These are phyloP conservation scores for Excoecaria agallocha DNA, from an alignment of 345 rosid genomes.

Conservation along the genomic window DNA sequence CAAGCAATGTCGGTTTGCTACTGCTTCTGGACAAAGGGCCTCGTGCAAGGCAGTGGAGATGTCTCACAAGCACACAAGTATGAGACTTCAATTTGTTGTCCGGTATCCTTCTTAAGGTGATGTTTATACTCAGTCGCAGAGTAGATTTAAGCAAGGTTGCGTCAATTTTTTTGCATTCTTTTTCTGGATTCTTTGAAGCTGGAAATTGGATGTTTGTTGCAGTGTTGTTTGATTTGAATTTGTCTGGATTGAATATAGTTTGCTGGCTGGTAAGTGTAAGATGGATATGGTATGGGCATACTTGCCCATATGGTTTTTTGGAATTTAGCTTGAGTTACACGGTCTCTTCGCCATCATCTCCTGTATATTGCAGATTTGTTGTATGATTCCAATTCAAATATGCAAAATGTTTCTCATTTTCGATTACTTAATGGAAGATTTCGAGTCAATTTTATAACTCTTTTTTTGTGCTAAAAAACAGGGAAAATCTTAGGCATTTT, in stretches of 20 bases:
- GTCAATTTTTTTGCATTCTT: not conserved
- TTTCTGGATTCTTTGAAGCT: slow-evolving; percentile 21
- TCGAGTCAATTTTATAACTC: not conserved
- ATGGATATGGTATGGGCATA: slow-evolving; percentile 24
- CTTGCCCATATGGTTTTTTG: slow-evolving; percentile 30
- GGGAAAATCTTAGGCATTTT: too few relatives aligned
- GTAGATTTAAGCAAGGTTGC: not conserved
- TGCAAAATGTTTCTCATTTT: slow-evolving; percentile 20
- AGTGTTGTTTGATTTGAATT: slow-evolving; percentile 32
- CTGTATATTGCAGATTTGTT: slow-evolving; percentile 39
- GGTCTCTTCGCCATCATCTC: slow-evolving; percentile 20
- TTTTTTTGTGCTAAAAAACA: too few relatives aligned
- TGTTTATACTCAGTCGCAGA: not conserved
- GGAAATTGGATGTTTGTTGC: slow-evolving; percentile 33
- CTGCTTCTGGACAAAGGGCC: slow-evolving; percentile 80
- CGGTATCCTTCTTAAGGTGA: slow-evolving; percentile 4
- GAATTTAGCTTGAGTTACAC: slow-evolving; percentile 26
- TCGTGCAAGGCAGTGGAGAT: slow-evolving; percentile 65
- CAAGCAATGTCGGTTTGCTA: slow-evolving; percentile 68
- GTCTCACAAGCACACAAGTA: slow-evolving; percentile 71
- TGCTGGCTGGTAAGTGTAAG: slow-evolving; percentile 25
- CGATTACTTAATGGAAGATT: slow-evolving; percentile 11
- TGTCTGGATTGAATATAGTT: slow-evolving; percentile 22
- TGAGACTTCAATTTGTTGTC: slow-evolving; percentile 6
- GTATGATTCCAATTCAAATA: slow-evolving; percentile 27